These are phyloP conservation scores for Arabidopsis hybrid DNA, from an alignment of 441 rosid species.

Conservation along the genomic window DNA sequence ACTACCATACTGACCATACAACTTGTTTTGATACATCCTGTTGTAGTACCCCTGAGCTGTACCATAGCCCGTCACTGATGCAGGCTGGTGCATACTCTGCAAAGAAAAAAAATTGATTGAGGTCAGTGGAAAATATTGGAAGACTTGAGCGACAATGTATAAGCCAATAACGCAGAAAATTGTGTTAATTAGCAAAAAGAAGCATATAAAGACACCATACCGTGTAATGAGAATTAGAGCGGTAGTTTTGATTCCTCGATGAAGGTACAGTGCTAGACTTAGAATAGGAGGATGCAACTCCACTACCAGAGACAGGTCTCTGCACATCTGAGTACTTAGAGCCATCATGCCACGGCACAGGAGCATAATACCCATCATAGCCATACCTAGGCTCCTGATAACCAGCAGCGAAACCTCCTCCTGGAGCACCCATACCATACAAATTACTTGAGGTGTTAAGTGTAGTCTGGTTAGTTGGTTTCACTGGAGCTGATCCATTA, in stretches of 20 bases:
- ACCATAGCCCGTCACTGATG: constrained; percentile 61
- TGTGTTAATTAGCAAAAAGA: not conserved
- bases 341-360: constrained; percentile 69
- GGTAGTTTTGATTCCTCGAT: constrained; percentile 68
- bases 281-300: constrained; percentile 50
- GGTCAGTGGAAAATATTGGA: not conserved
- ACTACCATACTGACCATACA: constrained; percentile 73
- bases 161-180: not conserved
- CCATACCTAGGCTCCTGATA: constrained; percentile 70
- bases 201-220: constrained; percentile 44
- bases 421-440: constrained; percentile 60
- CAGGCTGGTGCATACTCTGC: constrained; percentile 68
- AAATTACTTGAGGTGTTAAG: constrained; percentile 51
- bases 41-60: constrained; percentile 60
- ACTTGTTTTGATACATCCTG: constrained; percentile 70
- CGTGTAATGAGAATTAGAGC: constrained; percentile 63
- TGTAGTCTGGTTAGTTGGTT: constrained; percentile 58
- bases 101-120: constrained; percentile 8
- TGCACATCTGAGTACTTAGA: constrained; percentile 62
- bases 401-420: constrained; percentile 57
- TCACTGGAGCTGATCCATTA: constrained; percentile 59
- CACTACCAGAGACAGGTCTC: constrained; percentile 51
- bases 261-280: constrained; percentile 58
- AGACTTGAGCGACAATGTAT: not conserved
- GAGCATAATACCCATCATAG: constrained; percentile 54